Percentiles rank a stretch among this genome's conserved stretches.
Conservation (phyloP, 2,329 filamentous ascomycete species). For the Calonectria henricotiae region DNA sequence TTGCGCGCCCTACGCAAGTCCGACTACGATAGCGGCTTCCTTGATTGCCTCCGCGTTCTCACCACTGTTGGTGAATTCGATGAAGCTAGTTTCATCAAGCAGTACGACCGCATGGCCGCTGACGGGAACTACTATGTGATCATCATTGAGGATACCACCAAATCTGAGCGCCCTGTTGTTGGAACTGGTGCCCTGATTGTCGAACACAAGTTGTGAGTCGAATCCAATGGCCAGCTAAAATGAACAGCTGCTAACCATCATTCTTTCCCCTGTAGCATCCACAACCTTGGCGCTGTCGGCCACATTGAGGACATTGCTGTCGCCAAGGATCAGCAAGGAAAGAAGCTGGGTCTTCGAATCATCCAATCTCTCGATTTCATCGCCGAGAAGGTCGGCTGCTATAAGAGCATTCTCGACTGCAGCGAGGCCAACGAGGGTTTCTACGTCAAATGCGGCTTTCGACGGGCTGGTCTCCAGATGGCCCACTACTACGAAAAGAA, state of each 20-base stretch:
- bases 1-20: conserved; percentile 84
- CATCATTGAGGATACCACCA: conserved; percentile 82
- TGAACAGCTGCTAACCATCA: conserved; percentile 37
- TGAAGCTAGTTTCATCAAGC: conserved; percentile 81
- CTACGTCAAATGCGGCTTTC: conserved; percentile 98
- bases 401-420: conserved; percentile 98
- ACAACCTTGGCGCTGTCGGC: conserved; percentile 86
- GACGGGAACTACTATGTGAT: conserved; percentile 89
- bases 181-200: conserved; percentile 92
- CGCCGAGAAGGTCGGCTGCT: conserved; percentile 91
- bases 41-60: conserved; percentile 91
- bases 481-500: conserved; percentile 89
- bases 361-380: conserved; percentile 95
- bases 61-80: conserved; percentile 93
- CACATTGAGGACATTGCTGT: conserved; percentile 99
- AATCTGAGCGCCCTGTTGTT: conserved; percentile 77
- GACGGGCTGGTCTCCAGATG: conserved; percentile 94
- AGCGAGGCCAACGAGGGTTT: conserved; percentile 97
- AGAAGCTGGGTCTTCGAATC: conserved; percentile 93
- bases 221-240: neutral
- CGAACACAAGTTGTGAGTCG: conserved; percentile 90
- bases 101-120: conserved; percentile 86
- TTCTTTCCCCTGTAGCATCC: conserved; percentile 71
- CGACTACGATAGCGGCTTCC: conserved; percentile 87
- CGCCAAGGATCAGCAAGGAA: conserved; percentile 94